phyloP scores from a whole-genome alignment of 108 stramenopile species.

The Skeletonema marinoi region DNA sequence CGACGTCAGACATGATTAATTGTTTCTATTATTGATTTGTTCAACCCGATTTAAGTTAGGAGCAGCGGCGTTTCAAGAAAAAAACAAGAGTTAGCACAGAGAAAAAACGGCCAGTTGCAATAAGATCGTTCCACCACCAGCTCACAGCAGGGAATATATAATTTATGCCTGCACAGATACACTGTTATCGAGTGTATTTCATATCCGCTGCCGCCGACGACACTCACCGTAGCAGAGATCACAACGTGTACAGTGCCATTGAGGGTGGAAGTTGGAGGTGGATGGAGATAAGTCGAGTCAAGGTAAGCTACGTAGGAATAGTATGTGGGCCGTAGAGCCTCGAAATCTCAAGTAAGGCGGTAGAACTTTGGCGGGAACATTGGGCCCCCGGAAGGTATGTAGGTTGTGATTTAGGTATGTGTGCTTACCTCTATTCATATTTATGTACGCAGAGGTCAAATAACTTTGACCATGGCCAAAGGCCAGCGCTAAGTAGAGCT shows the following conservation, averaged over 20 bases:
- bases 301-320: not conserved
- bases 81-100: not conserved
- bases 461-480: too few species aligned
- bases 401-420: too few species aligned
- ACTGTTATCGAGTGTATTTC: not conserved
- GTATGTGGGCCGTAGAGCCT: not conserved
- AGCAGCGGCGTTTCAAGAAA: not conserved
- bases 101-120: not conserved
- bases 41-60: not conserved
- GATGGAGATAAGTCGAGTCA: not conserved
- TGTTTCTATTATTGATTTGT: conserved; percentile 4
- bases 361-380: too few species aligned
- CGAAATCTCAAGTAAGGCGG: not conserved
- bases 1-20: conserved; percentile 72
- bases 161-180: not conserved
- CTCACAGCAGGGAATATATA: not conserved
- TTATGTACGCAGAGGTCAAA: too few species aligned
- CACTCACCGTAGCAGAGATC: not conserved
- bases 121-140: not conserved
- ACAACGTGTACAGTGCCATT: not conserved
- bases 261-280: not conserved
- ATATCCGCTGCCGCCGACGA: not conserved
- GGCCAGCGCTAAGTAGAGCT: too few species aligned
- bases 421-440: too few species aligned
- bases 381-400: too few species aligned